A percentile compares a stretch with the other conserved stretches of the same genome.
phyloP scores from a whole-genome alignment of 345 rosid species.

The Syzygium grande region DNA sequence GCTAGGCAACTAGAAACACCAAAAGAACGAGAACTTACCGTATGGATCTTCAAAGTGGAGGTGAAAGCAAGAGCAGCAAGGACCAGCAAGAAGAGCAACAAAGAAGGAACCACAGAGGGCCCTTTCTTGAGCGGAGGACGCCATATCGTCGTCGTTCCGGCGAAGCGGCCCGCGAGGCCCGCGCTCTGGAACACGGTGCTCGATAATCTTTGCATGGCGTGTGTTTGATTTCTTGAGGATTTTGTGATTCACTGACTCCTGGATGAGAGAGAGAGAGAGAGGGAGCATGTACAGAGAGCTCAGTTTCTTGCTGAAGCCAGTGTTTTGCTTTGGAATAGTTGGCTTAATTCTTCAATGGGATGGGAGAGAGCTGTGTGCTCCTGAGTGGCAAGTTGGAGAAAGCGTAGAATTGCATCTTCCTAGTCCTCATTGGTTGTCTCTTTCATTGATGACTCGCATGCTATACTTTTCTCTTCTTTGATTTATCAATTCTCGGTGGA shows the following conservation, averaged over 20 bases:
- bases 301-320: neutral
- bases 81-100: slow-evolving; percentile 11
- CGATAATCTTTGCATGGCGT: neutral
- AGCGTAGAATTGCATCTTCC: neutral
- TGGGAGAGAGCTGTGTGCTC: neutral
- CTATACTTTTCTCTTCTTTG: neutral
- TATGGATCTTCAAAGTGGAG: slow-evolving; percentile 1
- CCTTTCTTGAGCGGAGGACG: neutral
- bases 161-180: neutral
- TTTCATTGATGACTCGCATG: neutral
- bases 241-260: neutral
- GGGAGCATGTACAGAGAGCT: neutral
- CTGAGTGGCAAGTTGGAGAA: neutral
- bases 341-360: neutral
- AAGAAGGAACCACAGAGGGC: slow-evolving; percentile 1
- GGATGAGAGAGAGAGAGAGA: neutral
- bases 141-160: neutral
- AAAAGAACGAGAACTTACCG: neutral
- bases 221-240: neutral
- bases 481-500: too few species aligned
- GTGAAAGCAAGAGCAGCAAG: slow-evolving; percentile 11
- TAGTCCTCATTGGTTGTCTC: neutral
- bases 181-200: neutral
- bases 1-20: neutral
- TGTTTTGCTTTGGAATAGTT: neutral